These are phyloP conservation scores for Leccinum uliginosum DNA, from an alignment of 768 basidiomycete genomes.

Conservation along the genomic window DNA sequence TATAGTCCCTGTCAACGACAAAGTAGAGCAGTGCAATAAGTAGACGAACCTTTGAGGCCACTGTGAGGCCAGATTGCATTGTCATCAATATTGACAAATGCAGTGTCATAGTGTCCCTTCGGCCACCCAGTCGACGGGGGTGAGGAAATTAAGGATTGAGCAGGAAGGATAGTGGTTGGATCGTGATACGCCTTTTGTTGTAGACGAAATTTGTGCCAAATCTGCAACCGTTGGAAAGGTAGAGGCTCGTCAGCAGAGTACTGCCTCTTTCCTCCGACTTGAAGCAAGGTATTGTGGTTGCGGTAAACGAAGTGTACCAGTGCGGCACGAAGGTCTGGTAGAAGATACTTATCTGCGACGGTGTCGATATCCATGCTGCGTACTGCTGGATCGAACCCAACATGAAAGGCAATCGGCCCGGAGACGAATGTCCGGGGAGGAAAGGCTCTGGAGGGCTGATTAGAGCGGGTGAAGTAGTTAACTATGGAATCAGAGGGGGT, in stretches of 20 bases:
- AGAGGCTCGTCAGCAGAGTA: neutral
- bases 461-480: neutral
- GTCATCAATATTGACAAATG: conserved; percentile 12
- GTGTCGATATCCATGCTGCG: conserved; percentile 4
- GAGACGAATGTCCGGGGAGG: conserved; percentile 5
- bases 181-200: neutral
- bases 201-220: conserved; percentile 11
- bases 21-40: neutral
- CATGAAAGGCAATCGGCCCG: conserved; percentile 19
- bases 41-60: neutral
- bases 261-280: neutral
- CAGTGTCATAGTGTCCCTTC: neutral
- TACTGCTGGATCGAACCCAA: conserved; percentile 17
- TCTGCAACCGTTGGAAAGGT: neutral
- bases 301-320: neutral
- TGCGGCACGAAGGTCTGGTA: neutral
- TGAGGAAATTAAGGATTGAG: neutral
- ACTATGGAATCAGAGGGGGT: no score
- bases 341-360: conserved; percentile 15
- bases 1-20: neutral
- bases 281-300: neutral
- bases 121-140: neutral
- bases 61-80: neutral
- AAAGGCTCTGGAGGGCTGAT: neutral
- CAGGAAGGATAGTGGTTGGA: neutral